Percentiles rank a stretch among this genome's conserved stretches.
phyloP scores from a whole-genome alignment of 1,284 basidiomycete genomes.

The Ustilago shanxiensis region DNA sequence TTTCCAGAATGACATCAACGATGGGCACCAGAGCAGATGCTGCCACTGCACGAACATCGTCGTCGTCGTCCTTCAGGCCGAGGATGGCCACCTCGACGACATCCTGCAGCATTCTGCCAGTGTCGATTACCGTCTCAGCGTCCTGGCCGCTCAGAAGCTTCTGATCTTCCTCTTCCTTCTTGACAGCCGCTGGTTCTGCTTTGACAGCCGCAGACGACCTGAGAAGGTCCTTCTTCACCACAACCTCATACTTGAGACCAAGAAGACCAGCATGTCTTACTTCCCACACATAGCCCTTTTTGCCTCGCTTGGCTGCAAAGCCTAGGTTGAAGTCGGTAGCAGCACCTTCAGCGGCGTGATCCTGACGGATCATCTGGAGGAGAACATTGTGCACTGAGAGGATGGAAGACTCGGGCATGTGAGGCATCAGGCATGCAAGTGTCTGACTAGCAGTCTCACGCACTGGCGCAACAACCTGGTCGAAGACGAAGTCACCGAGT shows the following conservation, averaged over 20 bases:
- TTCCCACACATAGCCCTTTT: slow-evolving; percentile 86
- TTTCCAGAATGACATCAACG: slow-evolving; percentile 81
- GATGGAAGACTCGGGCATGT: slow-evolving; percentile 83
- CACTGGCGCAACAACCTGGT: slow-evolving; percentile 96
- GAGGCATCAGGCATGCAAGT: slow-evolving; percentile 86
- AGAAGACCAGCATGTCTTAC: slow-evolving; percentile 95
- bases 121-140: slow-evolving; percentile 12
- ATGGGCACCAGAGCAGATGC: slow-evolving; percentile 92
- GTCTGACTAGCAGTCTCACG: slow-evolving; percentile 96
- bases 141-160: background rate
- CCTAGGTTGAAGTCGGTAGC: slow-evolving; percentile 31
- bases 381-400: slow-evolving; percentile 85
- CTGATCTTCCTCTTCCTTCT: slow-evolving; percentile 40
- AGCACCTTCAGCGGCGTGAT: slow-evolving; percentile 72
- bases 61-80: slow-evolving; percentile 89
- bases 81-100: slow-evolving; percentile 57
- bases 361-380: slow-evolving; percentile 92
- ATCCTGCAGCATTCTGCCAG: slow-evolving; percentile 52
- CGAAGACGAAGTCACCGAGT: slow-evolving; percentile 96
- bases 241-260: slow-evolving; percentile 97
- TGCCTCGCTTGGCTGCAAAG: slow-evolving; percentile 71
- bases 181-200: slow-evolving; percentile 12
- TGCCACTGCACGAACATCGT: slow-evolving; percentile 96
- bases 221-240: slow-evolving; percentile 87
- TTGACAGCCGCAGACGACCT: slow-evolving; percentile 28